phyloP scores from a whole-genome alignment of 23 red algal genomes.

The Gracilariopsis chorda region DNA sequence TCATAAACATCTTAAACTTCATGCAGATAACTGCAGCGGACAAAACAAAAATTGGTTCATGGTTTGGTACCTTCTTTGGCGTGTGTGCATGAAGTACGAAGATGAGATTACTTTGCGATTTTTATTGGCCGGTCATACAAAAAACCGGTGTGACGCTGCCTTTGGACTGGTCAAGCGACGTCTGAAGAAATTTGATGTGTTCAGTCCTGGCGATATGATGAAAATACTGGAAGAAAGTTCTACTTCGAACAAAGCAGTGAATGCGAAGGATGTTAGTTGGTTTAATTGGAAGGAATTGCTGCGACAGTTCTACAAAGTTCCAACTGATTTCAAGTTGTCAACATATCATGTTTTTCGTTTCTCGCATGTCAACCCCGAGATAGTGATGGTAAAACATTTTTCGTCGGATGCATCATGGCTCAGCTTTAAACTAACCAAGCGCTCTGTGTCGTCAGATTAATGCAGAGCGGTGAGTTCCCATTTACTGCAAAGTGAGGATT shows the following conservation, averaged over 20 bases:
- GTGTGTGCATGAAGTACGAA: not conserved
- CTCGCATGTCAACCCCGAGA: not conserved
- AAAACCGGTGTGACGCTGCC: constrained; percentile 8
- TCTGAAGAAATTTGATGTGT: not conserved
- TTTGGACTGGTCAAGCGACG: not conserved
- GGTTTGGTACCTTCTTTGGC: not conserved
- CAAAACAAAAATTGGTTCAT: constrained; percentile 27
- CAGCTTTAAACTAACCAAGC: not conserved
- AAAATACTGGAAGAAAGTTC: not conserved
- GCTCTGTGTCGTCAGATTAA: too few species aligned
- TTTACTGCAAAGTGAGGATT: too few species aligned
- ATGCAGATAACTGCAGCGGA: not conserved
- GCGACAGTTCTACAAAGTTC: not conserved
- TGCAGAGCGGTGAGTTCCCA: too few species aligned
- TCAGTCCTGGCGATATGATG: not conserved
- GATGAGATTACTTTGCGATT: not conserved
- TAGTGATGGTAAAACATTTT: not conserved
- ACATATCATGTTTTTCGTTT: constrained; percentile 24
- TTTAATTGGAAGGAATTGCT: constrained; percentile 1
- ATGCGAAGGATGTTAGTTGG: not conserved
- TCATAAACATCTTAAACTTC: not conserved
- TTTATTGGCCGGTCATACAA: not conserved
- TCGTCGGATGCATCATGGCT: not conserved
- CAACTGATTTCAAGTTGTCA: not conserved
- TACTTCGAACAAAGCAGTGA: not conserved